Percentiles rank a stretch among this genome's conserved stretches.
Conservation (phyloP, 768 basidiomycete species). For the Auriscalpium microsporum region DNA sequence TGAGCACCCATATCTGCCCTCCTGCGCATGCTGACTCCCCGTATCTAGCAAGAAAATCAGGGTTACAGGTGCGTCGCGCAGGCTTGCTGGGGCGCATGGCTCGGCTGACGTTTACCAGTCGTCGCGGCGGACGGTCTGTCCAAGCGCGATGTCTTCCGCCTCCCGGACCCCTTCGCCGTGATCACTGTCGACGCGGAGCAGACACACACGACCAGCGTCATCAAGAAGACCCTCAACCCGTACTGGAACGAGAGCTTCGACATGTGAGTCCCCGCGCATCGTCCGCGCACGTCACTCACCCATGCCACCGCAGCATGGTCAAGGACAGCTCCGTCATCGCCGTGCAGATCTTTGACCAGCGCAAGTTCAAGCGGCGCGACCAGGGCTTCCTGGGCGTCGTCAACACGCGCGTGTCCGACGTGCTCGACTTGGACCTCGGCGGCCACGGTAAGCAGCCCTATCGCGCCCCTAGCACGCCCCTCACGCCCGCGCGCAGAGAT, state of each 20-base stretch:
- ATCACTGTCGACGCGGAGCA: conserved; percentile 98
- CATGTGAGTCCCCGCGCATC: conserved; percentile 48
- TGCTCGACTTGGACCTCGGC: conserved; percentile 84
- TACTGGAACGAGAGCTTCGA: conserved; percentile 99
- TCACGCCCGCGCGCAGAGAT: conserved; percentile 46
- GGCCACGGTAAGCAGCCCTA: conserved; percentile 69
- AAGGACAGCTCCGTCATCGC: conserved; percentile 97
- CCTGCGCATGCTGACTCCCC: conserved; percentile 9
- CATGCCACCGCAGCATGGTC: conserved; percentile 53
- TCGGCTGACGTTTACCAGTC: conserved; percentile 40
- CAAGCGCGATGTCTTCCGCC: conserved; percentile 91
- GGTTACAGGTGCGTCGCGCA: conserved; percentile 50
- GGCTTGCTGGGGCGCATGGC: not conserved
- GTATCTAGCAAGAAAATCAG: conserved; percentile 62
- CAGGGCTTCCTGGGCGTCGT: conserved; percentile 98
- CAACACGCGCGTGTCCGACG: conserved; percentile 86
- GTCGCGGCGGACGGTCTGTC: conserved; percentile 92
- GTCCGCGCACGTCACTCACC: conserved; percentile 3
- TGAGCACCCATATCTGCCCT: conserved; percentile 10
- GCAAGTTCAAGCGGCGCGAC: conserved; percentile 97
- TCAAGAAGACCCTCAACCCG: conserved; percentile 91
- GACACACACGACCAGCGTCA: conserved; percentile 93
- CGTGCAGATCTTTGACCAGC: conserved; percentile 98
- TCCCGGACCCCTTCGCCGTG: conserved; percentile 97
- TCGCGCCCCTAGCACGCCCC: not conserved